Percentiles rank a stretch among this genome's conserved stretches.
Evolutionary conservation across 306 rosid genomes (phyloP).

Genomic region (Ceratonia siliqua): DNA sequence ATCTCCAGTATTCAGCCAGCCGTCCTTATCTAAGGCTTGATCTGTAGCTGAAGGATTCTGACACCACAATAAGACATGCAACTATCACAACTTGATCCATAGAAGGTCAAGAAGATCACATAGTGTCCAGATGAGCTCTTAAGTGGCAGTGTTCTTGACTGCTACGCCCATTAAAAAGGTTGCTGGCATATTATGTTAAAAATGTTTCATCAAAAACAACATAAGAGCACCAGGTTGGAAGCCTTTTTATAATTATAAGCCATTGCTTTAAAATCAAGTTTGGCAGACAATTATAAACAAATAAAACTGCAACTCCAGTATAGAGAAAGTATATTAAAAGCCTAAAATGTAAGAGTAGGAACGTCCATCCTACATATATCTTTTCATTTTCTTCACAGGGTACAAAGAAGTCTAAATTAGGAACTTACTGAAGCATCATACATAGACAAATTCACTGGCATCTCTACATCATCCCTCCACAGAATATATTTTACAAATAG

Average conservation of each 20-base stretch:
- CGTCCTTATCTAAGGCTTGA: conserved; percentile 67
- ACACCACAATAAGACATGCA: conserved; percentile 39
- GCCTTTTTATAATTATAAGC: conserved; percentile 2
- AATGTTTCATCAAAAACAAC: conserved; percentile 6
- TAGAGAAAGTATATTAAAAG: conserved; percentile 12
- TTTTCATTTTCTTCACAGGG: neutral
- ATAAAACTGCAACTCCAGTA: conserved; percentile 2
- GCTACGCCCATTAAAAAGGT: conserved; percentile 15
- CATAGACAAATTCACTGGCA: neutral
- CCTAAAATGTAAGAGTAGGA: neutral
- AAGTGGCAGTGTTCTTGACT: conserved; percentile 4
- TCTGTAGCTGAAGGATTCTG: conserved; percentile 80
- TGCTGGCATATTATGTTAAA: conserved; percentile 10
- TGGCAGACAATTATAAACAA: neutral
- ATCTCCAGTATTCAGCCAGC: conserved; percentile 92
- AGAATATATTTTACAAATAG: neutral
- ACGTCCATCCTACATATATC: neutral
- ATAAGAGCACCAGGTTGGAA: conserved; percentile 5
- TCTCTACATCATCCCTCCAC: neutral
- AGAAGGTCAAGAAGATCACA: neutral
- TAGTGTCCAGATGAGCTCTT: conserved; percentile 9
- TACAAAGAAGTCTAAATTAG: neutral
- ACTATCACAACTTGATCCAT: conserved; percentile 27
- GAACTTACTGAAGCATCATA: neutral
- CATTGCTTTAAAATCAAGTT: conserved; percentile 21